A percentile compares a stretch with the other conserved stretches of the same genome.
phyloP scores from a whole-genome alignment of 768 basidiomycete species.

The Rhodosporidiobolus sp. region DNA sequence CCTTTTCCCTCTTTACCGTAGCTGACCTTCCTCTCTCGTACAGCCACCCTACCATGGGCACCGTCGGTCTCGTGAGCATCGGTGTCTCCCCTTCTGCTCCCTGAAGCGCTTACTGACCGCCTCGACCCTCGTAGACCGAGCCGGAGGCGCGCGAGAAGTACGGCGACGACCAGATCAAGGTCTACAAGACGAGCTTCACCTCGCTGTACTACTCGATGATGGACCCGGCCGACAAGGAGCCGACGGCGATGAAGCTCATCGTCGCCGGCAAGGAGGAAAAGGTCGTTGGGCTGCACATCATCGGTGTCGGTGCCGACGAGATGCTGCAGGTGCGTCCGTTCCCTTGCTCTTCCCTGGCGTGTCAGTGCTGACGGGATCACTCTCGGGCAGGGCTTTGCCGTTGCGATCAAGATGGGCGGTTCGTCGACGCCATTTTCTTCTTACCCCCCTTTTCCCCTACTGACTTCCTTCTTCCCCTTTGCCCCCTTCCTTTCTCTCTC shows the following conservation, averaged over 20 bases:
- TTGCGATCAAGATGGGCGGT: too few relatives aligned
- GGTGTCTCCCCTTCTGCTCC: not conserved
- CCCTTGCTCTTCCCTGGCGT: too few relatives aligned
- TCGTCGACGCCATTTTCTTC: not conserved
- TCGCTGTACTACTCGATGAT: constrained; percentile 86
- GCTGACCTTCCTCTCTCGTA: not conserved
- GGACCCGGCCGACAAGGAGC: constrained; percentile 80
- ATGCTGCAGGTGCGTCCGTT: constrained; percentile 72
- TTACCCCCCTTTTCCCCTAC: not conserved
- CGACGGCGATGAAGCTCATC: constrained; percentile 88
- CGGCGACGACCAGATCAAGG: constrained; percentile 76
- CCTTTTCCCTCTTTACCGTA: not conserved
- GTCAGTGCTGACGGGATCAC: constrained; percentile 91
- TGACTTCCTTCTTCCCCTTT: not conserved
- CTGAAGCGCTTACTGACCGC: too few relatives aligned
- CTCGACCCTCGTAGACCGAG: constrained; percentile 58
- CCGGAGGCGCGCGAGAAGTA: constrained; percentile 82
- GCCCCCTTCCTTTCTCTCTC: not conserved
- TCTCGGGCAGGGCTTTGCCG: not conserved
- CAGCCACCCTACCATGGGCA: constrained; percentile 92
- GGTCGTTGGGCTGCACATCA: constrained; percentile 91
- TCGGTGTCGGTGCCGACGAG: constrained; percentile 90
- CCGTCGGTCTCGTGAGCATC: constrained; percentile 68
- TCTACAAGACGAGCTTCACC: constrained; percentile 63
- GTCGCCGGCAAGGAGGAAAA: constrained; percentile 83